Percentiles rank a stretch among this genome's conserved stretches.
phyloP scores from a whole-genome alignment of 2,329 filamentous ascomycete species.

The Beauveria sp. region DNA sequence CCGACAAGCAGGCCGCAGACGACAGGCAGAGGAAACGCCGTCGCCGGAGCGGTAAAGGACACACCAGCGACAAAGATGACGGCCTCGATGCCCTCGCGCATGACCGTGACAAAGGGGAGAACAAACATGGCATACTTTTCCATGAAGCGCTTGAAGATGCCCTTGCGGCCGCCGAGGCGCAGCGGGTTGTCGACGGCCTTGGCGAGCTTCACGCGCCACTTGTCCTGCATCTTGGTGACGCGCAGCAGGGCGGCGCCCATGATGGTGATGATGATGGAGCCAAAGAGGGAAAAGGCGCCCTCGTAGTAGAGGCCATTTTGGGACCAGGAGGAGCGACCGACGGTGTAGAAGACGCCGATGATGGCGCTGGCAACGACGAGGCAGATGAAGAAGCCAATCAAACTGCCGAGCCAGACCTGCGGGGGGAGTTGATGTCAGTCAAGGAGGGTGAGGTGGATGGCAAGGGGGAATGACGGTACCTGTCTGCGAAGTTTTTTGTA shows the following conservation, averaged over 20 bases:
- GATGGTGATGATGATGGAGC: conserved; percentile 70
- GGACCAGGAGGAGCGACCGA: conserved; percentile 60
- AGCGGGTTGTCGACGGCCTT: conserved; percentile 53
- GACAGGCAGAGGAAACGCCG: conserved; percentile 69
- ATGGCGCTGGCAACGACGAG: conserved; percentile 57
- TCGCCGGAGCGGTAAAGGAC: conserved; percentile 65
- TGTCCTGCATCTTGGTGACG: conserved; percentile 74
- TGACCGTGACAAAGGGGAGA: conserved; percentile 79
- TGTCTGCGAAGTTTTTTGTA: conserved; percentile 64
- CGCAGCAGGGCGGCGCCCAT: conserved; percentile 76
- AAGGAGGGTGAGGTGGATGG: neutral
- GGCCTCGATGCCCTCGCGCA: conserved; percentile 78
- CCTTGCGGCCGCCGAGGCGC: conserved; percentile 34
- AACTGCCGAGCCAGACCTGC: conserved; percentile 56
- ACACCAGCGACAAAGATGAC: conserved; percentile 84
- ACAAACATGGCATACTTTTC: conserved; percentile 84
- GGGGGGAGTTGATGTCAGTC: neutral
- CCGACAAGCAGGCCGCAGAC: conserved; percentile 65
- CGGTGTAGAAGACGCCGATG: conserved; percentile 64
- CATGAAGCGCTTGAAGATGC: conserved; percentile 50
- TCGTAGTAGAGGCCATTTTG: conserved; percentile 71
- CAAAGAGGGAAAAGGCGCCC: conserved; percentile 67
- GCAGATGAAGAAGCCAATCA: conserved; percentile 54
- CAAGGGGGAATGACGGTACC: conserved; percentile 29
- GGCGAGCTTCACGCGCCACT: conserved; percentile 79